Evolutionary conservation across 495 filamentous ascomycete species (phyloP), one percentile per base, ranked within the genome.

Genomic region (Articulospora tetracladia): DNA sequence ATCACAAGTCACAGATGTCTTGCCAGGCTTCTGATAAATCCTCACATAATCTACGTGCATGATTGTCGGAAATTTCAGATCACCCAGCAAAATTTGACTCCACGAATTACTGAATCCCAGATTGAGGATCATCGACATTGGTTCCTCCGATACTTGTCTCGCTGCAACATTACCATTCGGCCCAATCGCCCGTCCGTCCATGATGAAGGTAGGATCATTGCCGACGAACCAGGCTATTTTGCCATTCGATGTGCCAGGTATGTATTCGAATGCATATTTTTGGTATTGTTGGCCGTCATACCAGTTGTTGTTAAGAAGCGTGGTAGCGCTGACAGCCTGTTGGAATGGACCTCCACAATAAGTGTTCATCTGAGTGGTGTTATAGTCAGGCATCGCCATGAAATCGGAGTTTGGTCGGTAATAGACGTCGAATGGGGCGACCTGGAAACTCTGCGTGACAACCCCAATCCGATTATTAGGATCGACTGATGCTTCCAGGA

Each of bases 21-120:
- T 15, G 53, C 81, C 81, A 7, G 80, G 73, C 59, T 85, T 79
- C 69, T 91, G 88, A 66, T 90, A 92, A 53, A 91, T 87, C 7
- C 89, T 80, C 30, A 92, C 75, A 67, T 89, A 91, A 66, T 92
- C 88, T 51, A 92, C 74, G 1, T 86, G 81, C 80, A 91, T 84
- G 53, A 78, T 82, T 0, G 86, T 86, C 15, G 88, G 89, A 62
- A 90, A 77, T 19, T 61, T 61, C 27, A 91, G 77, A n/a, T 74
- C 72, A 0, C 66, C 72, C 47, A 81, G 69, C 54, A 89, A 77
- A 53, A 91, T 74, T 8, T 72, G 69, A 0, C 85, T 79, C 65
- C 90, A 92, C 55, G 79, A 81, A 46, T 75, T 73, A 10, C 82
- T 85, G 77, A 90, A 89, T 56, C 88, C 88, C 66, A 91, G 75